Conservation (phyloP, 345 rosid genomes). For the Syzygium aqueum region DNA sequence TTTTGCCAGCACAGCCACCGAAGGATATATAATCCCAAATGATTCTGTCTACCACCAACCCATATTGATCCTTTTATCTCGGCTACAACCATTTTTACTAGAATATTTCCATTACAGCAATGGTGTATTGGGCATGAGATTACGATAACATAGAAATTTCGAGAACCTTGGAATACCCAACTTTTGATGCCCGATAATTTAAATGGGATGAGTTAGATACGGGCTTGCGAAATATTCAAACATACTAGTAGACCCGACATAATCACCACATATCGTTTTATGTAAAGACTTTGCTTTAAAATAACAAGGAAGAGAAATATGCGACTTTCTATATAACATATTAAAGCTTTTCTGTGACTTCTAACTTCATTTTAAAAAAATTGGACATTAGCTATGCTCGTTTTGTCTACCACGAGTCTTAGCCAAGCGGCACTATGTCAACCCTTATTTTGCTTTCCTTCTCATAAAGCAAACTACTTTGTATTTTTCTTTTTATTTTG, state of each 20-base stretch:
- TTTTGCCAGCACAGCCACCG: neutral
- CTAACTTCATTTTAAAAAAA: accelerated
- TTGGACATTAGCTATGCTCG: neutral
- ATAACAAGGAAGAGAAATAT: neutral
- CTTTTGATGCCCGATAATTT: neutral
- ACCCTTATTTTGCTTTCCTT: too few relatives aligned
- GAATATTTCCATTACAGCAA: neutral
- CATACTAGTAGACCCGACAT: neutral
- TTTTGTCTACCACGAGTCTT: neutral
- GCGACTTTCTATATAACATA: neutral
- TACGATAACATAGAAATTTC: neutral
- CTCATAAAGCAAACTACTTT: too few relatives aligned
- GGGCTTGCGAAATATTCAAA: neutral
- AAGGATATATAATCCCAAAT: neutral
- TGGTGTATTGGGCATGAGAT: neutral
- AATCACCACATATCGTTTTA: neutral
- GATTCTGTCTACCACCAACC: accelerated
- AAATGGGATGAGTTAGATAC: neutral
- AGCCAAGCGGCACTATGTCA: too few relatives aligned
- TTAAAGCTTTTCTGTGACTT: neutral
- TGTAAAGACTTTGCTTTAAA: neutral
- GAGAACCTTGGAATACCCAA: neutral
- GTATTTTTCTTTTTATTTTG: too few relatives aligned
- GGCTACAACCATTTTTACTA: neutral
- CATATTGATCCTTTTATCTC: neutral